Conservation (phyloP, 768 basidiomycete genomes). For the Porphyrellus cyaneotinctus region DNA sequence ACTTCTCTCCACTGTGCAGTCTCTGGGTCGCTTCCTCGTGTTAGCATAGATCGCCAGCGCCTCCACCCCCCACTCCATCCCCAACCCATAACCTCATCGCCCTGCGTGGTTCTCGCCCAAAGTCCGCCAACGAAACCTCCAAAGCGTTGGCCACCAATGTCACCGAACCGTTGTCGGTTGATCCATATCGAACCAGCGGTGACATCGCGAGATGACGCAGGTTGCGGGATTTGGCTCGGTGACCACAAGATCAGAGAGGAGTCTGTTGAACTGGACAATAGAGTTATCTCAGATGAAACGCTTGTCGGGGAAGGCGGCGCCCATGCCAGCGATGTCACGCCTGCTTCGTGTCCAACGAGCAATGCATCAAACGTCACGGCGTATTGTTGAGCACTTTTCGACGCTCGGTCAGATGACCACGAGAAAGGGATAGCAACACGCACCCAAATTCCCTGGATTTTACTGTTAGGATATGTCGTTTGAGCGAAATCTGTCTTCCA, state of each 20-base stretch:
- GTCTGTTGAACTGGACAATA: conserved; percentile 93
- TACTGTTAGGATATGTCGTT: conserved; percentile 73
- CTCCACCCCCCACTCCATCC: conserved; percentile 97
- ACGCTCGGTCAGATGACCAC: conserved; percentile 6
- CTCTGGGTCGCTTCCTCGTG: conserved; percentile 15
- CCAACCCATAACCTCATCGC: conserved; percentile 69
- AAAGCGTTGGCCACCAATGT: conserved; percentile 85
- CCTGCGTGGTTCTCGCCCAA: conserved; percentile 55
- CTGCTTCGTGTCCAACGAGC: conserved; percentile 93
- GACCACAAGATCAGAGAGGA: conserved; percentile 96
- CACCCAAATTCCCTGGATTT: conserved; percentile 38
- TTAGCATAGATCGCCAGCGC: conserved; percentile 59
- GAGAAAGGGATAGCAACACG: conserved; percentile 23
- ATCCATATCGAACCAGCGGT: conserved; percentile 74
- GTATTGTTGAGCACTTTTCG: conserved; percentile 47
- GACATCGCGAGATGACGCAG: conserved; percentile 34
- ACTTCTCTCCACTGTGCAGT: conserved; percentile 66
- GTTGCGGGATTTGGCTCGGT: conserved; percentile 51
- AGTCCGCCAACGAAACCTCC: conserved; percentile 91
- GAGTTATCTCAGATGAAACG: conserved; percentile 37
- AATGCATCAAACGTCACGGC: conserved; percentile 91
- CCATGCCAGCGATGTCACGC: conserved; percentile 88
- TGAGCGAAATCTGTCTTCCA: conserved; percentile 83
- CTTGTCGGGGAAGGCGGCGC: conserved; percentile 39
- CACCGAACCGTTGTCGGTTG: conserved; percentile 86